phyloP scores from a whole-genome alignment of 225 moss, liverwort and hornwort species.

The Sphagnum tenellum region DNA sequence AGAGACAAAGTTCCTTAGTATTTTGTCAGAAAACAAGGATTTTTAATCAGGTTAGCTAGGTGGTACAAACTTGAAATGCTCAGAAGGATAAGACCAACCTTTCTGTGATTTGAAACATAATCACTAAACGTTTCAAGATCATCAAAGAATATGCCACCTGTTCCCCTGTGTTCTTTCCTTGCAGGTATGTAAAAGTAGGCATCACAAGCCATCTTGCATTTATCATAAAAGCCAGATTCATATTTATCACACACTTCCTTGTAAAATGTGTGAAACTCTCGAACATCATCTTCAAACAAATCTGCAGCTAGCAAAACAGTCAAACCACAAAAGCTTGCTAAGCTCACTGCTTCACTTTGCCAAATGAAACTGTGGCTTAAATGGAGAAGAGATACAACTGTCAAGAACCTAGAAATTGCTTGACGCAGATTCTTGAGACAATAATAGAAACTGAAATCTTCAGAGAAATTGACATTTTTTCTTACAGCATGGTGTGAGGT shows the following conservation, averaged over 20 bases:
- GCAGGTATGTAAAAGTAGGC: slow-evolving; percentile 82
- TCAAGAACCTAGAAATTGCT: too few species aligned
- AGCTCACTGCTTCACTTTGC: too few species aligned
- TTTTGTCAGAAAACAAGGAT: too few species aligned
- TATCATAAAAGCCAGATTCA: slow-evolving; percentile 50
- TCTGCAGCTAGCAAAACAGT: slow-evolving; percentile 19
- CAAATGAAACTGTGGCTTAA: too few species aligned
- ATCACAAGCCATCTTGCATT: slow-evolving; percentile 67
- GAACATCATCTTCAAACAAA: slow-evolving; percentile 80
- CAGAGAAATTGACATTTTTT: neutral
- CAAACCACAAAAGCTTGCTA: too few species aligned
- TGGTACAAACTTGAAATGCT: too few species aligned
- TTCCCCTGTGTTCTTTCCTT: slow-evolving; percentile 83
- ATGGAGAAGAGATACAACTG: too few species aligned
- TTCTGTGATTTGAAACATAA: too few species aligned
- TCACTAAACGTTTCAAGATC: slow-evolving; percentile 42
- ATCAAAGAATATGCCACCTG: slow-evolving; percentile 91
- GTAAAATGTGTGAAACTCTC: slow-evolving; percentile 62
- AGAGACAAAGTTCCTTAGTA: neutral
- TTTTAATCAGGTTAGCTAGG: too few species aligned
- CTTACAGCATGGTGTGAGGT: slow-evolving; percentile 93
- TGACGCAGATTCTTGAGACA: neutral
- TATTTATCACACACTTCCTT: slow-evolving; percentile 66
- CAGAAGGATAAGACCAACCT: too few species aligned
- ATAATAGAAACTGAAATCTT: neutral